phyloP scores from a whole-genome alignment of 129 eudicot species.

The sunflower (Helianthus annuus) region DNA sequence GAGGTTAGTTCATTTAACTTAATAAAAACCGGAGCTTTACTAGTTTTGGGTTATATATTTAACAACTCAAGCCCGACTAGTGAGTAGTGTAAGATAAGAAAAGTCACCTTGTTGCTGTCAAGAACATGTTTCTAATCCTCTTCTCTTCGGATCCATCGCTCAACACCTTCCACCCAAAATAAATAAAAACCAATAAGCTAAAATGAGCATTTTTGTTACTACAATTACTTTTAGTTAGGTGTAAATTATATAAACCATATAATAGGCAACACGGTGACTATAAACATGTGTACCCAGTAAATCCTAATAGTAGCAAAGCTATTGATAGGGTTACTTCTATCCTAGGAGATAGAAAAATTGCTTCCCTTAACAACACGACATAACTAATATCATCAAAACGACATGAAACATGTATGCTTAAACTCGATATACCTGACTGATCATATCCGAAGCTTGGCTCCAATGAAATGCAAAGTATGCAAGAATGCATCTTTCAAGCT shows the following conservation, averaged over 20 bases:
- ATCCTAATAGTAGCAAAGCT: background rate
- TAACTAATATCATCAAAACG: background rate
- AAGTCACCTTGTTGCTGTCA: constrained; percentile 77
- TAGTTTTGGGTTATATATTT: background rate
- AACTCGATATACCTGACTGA: constrained; percentile 47
- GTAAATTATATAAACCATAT: background rate
- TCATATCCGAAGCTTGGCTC: constrained; percentile 59
- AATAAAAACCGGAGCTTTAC: background rate
- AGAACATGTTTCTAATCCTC: constrained; percentile 61
- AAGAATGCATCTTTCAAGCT: constrained; percentile 83
- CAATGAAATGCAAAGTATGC: constrained; percentile 77
- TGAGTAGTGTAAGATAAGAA: background rate
- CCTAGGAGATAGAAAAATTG: too few relatives aligned
- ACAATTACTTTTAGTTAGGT: background rate
- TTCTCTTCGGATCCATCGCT: constrained; percentile 57
- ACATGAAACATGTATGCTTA: background rate
- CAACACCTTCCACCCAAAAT: constrained; percentile 49
- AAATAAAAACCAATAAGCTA: background rate
- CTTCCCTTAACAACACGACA: too few relatives aligned
- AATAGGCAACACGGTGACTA: background rate
- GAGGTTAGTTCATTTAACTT: background rate
- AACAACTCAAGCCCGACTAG: background rate
- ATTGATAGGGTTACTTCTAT: too few relatives aligned
- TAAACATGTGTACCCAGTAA: too few relatives aligned
- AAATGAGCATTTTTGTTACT: background rate